phyloP scores from a whole-genome alignment of 1,139 yeast genomes.

The Nakaseomyces uthaithaninus region DNA sequence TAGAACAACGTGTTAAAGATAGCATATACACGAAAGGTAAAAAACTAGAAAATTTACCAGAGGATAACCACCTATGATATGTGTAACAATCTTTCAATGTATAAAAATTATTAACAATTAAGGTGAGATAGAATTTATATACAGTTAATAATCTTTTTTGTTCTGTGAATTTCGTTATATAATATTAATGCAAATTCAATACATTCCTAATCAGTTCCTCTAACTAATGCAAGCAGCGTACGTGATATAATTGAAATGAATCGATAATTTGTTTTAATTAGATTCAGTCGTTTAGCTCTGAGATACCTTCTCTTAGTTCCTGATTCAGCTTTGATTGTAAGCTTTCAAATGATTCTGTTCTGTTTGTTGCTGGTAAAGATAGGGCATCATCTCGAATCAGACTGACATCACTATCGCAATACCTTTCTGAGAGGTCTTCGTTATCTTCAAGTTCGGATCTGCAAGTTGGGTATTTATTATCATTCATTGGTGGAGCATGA shows the following conservation, averaged over 20 bases:
- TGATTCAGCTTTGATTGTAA: constrained; percentile 1
- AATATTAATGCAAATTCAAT: too few relatives aligned
- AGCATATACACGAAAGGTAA: constrained; percentile 56
- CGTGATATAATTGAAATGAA: too few relatives aligned
- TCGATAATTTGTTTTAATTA: too few relatives aligned
- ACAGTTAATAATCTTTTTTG: too few relatives aligned
- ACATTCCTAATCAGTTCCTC: too few relatives aligned
- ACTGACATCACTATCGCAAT: constrained; percentile 6
- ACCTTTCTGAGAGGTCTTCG: not conserved
- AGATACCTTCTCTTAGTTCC: not conserved
- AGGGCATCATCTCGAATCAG: not conserved
- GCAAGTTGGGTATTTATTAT: not conserved
- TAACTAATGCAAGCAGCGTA: too few relatives aligned
- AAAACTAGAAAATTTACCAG: constrained; percentile 48
- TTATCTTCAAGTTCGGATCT: constrained; percentile 1
- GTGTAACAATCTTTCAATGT: not conserved
- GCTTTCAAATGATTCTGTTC: constrained; percentile 1
- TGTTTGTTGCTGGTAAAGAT: not conserved
- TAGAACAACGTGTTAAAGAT: constrained; percentile 42
- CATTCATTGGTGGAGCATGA: not conserved
- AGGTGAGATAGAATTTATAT: constrained; percentile 5
- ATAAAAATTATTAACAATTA: not conserved
- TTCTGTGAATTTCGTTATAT: too few relatives aligned
- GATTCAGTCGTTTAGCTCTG: not conserved
- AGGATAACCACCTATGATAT: constrained; percentile 5